Percentiles rank a stretch among this genome's conserved stretches.
Conservation (phyloP, 148 eudicot genomes). For the Linanthus parryae region DNA sequence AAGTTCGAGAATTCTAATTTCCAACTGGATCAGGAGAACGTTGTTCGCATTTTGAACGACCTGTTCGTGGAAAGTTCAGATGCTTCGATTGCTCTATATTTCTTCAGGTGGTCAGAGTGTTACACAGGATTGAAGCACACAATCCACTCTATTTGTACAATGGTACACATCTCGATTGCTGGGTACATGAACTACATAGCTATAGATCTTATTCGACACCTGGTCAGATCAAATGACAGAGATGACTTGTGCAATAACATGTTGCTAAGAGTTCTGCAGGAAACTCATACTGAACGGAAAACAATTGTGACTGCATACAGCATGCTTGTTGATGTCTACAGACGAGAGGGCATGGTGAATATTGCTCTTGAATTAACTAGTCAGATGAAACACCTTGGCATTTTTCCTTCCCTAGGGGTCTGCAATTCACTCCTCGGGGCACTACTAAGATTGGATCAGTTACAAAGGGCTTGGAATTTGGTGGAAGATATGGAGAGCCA, state of each 20-base stretch:
- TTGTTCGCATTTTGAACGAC: slow-evolving; percentile 21
- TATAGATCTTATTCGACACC: slow-evolving; percentile 21
- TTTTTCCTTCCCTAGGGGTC: slow-evolving; percentile 32
- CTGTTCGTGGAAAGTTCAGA: slow-evolving; percentile 24
- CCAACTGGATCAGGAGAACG: slow-evolving; percentile 18
- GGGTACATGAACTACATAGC: slow-evolving; percentile 44
- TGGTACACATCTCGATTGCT: slow-evolving; percentile 32
- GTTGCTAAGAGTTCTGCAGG: slow-evolving; percentile 22
- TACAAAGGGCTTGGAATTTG: slow-evolving; percentile 42
- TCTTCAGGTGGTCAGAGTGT: slow-evolving; percentile 31
- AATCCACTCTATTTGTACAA: slow-evolving; percentile 23
- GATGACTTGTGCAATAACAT: slow-evolving; percentile 15
- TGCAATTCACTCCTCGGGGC: slow-evolving; percentile 37
- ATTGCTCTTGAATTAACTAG: slow-evolving; percentile 22
- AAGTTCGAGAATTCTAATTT: background rate
- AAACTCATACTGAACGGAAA: slow-evolving; percentile 18
- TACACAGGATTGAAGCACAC: slow-evolving; percentile 27
- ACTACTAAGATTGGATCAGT: slow-evolving; percentile 18
- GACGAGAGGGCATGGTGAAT: slow-evolving; percentile 14
- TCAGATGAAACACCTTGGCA: slow-evolving; percentile 24
- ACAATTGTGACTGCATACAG: slow-evolving; percentile 31
- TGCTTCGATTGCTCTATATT: slow-evolving; percentile 35
- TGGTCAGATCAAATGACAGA: slow-evolving; percentile 18
- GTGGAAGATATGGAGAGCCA: slow-evolving; percentile 33
- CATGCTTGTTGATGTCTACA: slow-evolving; percentile 42